Evolutionary conservation across 2,329 filamentous ascomycete genomes (phyloP), one percentile per base, ranked within the genome.

Genomic region (Pestalotiopsis sp.): DNA sequence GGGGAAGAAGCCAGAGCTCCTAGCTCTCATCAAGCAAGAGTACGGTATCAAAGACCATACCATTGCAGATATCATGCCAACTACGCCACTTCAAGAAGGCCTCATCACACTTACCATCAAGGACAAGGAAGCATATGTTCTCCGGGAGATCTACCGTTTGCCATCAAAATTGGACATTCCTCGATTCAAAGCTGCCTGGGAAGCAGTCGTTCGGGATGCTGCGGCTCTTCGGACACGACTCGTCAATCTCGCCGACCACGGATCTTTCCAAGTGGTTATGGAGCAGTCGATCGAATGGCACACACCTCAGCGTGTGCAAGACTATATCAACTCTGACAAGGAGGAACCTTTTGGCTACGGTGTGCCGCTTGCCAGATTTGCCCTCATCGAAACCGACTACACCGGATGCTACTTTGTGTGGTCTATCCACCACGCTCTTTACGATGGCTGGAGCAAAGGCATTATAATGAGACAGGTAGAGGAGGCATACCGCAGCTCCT

Each of bases 171-270:
- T 61, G 56, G 65, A 66, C 20, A 61, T 61, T 23, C 17, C 38
- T n/a, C 52, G 52, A 13, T 67, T 63, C 40, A 67, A 52, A 40
- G 40, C 36, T 20, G 66, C 66, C 12, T 67, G 66, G 66, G 59
- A 62, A 12, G 59, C 40, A 3, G 66, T 63, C 20, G n/a, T 56
- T n/a, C 11, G n/a, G 20, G 31, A 36, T 13, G 20, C 27, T 17
- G 38, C 20, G 7, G 31, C 61, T 23, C 58, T 67, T 5, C 66
- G 66, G 2, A 67, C 66, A 11, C 49, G 58, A 45, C 27, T 66
- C 17, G 64, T 66, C 17, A 38, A 41, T 49, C 36, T 38, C 23
- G 36, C 20, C 3, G 64, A 66, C 11, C n/a, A 57, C 38, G 64
- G 64, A 31, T 56, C n/a, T 20, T 56, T 49, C 6, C 62, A 65